Conservation (phyloP, 2,329 filamentous ascomycete genomes). For the Teratosphaeria nubilosa region DNA sequence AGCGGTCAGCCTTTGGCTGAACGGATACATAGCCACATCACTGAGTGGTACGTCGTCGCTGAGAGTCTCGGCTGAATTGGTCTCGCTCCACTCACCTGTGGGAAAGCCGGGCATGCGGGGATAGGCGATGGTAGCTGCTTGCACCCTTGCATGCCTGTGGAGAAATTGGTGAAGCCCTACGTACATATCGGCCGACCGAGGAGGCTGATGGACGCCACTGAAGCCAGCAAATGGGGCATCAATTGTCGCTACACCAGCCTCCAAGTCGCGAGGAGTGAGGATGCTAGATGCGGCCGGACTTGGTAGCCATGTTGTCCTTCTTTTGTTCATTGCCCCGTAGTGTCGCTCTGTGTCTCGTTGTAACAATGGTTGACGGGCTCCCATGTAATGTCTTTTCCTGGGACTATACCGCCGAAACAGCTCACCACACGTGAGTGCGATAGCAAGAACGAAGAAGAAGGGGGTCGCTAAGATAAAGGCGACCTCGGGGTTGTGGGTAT, state of each 20-base stretch:
- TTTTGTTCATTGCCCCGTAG: background rate
- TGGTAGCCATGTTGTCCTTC: background rate
- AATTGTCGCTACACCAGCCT: background rate
- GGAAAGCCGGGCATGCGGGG: background rate
- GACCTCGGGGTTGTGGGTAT: background rate
- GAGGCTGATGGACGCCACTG: background rate
- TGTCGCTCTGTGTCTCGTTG: background rate
- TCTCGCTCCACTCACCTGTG: background rate
- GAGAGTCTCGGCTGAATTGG: background rate
- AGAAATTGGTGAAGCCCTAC: background rate
- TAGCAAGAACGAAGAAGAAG: background rate
- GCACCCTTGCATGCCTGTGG: background rate
- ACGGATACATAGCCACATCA: background rate
- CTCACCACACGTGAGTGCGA: background rate
- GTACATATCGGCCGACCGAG: background rate
- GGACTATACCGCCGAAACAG: background rate
- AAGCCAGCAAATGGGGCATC: background rate
- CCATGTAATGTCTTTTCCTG: background rate
- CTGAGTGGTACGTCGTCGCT: background rate
- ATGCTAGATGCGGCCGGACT: background rate
- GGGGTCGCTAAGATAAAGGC: background rate
- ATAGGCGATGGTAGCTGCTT: background rate
- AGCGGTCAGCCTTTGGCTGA: background rate
- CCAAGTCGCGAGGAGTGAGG: background rate
- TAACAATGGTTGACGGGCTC: background rate